Conservation (phyloP, 2,329 filamentous ascomycete genomes). For the Didymella pomorum region DNA sequence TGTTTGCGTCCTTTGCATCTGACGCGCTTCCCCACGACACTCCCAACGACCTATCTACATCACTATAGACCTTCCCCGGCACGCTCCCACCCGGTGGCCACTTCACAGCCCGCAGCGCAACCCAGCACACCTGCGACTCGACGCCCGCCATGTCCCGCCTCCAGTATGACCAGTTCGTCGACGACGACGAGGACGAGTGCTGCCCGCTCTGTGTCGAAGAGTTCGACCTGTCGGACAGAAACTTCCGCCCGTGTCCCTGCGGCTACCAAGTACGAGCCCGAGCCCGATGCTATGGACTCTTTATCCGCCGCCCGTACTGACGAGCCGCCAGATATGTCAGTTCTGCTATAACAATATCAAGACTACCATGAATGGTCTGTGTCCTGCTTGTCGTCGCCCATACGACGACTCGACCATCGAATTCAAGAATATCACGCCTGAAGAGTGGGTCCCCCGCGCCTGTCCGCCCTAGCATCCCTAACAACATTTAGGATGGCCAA, state of each 20-base stretch:
- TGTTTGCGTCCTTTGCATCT: conserved; percentile 27
- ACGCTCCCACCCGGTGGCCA: conserved; percentile 34
- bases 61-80: conserved; percentile 2
- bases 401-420: conserved; percentile 98
- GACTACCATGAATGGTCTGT: conserved; percentile 95
- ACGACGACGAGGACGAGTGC: conserved; percentile 61
- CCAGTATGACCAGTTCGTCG: conserved; percentile 62
- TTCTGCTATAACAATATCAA: conserved; percentile 99
- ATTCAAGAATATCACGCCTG: conserved; percentile 92
- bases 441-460: conserved; percentile 74
- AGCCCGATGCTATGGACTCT: conserved; percentile 32
- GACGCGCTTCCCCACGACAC: conserved; percentile 5
- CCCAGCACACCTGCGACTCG: conserved; percentile 18
- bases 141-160: conserved; percentile 56
- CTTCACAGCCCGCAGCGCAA: conserved; percentile 28
- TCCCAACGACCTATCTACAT: not conserved
- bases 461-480: conserved; percentile 29
- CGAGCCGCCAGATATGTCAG: conserved; percentile 77
- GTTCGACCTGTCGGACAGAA: conserved; percentile 96
- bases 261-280: conserved; percentile 83
- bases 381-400: conserved; percentile 92
- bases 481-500: conserved; percentile 67
- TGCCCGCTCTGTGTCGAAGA: conserved; percentile 99
- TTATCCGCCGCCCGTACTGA: conserved; percentile 34
- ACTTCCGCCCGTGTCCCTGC: conserved; percentile 95